These are phyloP conservation scores for Albugo laibachii DNA, from an alignment of 352 stramenopile genomes.

Conservation along the genomic window DNA sequence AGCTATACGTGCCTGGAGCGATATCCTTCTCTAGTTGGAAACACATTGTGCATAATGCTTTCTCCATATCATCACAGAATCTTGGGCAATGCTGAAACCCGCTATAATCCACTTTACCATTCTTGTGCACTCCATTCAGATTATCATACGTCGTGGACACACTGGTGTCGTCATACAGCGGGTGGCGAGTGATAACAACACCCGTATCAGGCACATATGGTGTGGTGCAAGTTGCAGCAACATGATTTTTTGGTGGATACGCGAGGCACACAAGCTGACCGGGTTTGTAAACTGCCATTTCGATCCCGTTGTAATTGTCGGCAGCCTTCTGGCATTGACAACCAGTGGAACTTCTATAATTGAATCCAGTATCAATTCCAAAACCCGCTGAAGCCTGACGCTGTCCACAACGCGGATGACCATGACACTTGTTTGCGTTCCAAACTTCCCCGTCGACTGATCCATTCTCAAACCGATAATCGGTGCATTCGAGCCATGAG, in stretches of 20 bases:
- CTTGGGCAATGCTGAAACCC: conserved; percentile 21
- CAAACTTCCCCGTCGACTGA: conserved; percentile 8
- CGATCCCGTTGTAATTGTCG: conserved; percentile 6
- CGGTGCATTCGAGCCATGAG: conserved; percentile 17
- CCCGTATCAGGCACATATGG: conserved; percentile 13
- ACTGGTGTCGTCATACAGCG: conserved; percentile 6
- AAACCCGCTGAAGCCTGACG: conserved; percentile 10
- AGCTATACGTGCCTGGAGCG: conserved; percentile 16
- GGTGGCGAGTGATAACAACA: conserved; percentile 10
- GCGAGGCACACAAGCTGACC: conserved; percentile 18
- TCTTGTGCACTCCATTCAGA: conserved; percentile 10
- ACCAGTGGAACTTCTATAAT: conserved; percentile 6
- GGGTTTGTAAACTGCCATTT: conserved; percentile 12
- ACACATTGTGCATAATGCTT: conserved; percentile 19
- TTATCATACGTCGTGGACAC: conserved; percentile 6
- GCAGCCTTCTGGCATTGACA: conserved; percentile 11
- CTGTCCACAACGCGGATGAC: conserved; percentile 10
- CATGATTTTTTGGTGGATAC: conserved; percentile 24
- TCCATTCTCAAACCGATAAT: conserved; percentile 10
- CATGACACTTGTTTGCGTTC: conserved; percentile 9
- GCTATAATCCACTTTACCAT: conserved; percentile 17
- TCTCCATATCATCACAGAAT: conserved; percentile 15
- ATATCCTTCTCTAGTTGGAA: conserved; percentile 18
- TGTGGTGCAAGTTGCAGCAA: conserved; percentile 14
- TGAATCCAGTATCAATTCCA: conserved; percentile 13